Percentiles rank a stretch among this genome's conserved stretches.
Conservation (phyloP, 805 yeast genomes). For the Myxozyma neotropica region DNA sequence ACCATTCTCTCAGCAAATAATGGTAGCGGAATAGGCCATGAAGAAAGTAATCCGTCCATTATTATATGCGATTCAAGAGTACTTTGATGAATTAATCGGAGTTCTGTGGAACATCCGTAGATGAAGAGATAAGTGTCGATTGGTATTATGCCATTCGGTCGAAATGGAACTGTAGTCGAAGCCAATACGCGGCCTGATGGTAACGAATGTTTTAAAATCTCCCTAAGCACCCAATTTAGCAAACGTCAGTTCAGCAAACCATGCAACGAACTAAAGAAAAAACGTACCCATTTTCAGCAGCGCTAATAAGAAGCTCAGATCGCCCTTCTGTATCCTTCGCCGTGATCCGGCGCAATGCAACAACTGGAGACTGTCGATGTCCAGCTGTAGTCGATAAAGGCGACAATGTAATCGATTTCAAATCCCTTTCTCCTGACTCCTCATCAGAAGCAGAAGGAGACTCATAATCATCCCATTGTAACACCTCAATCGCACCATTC, state of each 20-base stretch:
- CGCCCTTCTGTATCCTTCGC: constrained; percentile 34
- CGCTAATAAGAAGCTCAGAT: constrained; percentile 28
- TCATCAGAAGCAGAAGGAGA: not conserved
- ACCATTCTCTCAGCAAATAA: constrained; percentile 32
- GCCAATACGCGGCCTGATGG: constrained; percentile 33
- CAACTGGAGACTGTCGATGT: constrained; percentile 30
- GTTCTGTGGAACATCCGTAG: constrained; percentile 32
- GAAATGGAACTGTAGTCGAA: constrained; percentile 30
- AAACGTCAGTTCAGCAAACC: not conserved
- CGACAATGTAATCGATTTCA: constrained; percentile 1
- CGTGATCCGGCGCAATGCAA: constrained; percentile 26
- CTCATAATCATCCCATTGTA: constrained; percentile 27
- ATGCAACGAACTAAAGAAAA: too few relatives aligned
- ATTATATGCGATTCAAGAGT: constrained; percentile 30
- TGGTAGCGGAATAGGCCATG: constrained; percentile 33
- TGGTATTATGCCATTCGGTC: constrained; percentile 28
- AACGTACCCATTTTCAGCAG: constrained; percentile 30
- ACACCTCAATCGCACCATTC: constrained; percentile 29
- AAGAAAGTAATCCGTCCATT: constrained; percentile 27
- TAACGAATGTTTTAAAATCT: constrained; percentile 31
- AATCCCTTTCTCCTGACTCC: not conserved
- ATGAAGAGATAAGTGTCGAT: constrained; percentile 24
- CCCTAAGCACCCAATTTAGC: constrained; percentile 6
- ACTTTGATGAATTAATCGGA: constrained; percentile 30
- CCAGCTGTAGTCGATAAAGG: constrained; percentile 33